These are phyloP conservation scores for Penicillium concentricum DNA, from an alignment of 2,329 filamentous ascomycete species.

Conservation along the genomic window DNA sequence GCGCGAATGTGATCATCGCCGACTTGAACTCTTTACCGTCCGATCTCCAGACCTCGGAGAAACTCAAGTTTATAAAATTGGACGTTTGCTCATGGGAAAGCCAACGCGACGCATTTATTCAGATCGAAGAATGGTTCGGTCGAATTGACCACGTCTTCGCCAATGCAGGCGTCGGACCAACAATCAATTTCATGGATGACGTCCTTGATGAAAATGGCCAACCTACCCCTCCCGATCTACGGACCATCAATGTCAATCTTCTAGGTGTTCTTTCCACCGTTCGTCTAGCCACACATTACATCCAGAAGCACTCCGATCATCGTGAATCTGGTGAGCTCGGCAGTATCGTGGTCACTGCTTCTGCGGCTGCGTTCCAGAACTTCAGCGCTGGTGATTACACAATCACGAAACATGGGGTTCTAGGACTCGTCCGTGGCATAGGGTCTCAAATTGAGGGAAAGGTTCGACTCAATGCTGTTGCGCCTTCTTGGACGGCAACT, in stretches of 20 bases:
- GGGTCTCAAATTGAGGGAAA: slow-evolving; percentile 43
- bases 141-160: slow-evolving; percentile 51
- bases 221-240: slow-evolving; percentile 45
- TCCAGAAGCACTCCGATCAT: slow-evolving; percentile 46
- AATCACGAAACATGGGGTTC: slow-evolving; percentile 55
- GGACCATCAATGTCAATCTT: slow-evolving; percentile 52
- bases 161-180: slow-evolving; percentile 57
- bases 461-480: slow-evolving; percentile 57
- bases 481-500: slow-evolving; percentile 57
- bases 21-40: slow-evolving; percentile 51
- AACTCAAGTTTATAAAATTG: slow-evolving; percentile 45
- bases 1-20: slow-evolving; percentile 56
- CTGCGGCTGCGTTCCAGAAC: slow-evolving; percentile 52
- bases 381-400: slow-evolving; percentile 55
- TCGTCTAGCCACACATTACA: slow-evolving; percentile 50
- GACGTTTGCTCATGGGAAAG: slow-evolving; percentile 54
- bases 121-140: slow-evolving; percentile 44
- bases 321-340: slow-evolving; percentile 35
- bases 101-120: slow-evolving; percentile 53
- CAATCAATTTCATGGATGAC: slow-evolving; percentile 48
- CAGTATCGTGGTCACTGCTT: slow-evolving; percentile 57
- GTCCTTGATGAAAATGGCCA: slow-evolving; percentile 53
- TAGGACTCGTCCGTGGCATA: slow-evolving; percentile 55
- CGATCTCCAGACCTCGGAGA: slow-evolving; percentile 7
- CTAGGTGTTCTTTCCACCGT: slow-evolving; percentile 52